A percentile compares a stretch with the other conserved stretches of the same genome.
Evolutionary conservation across 805 yeast species (phyloP).

Genomic region (Cyberlindnera maclurae): DNA sequence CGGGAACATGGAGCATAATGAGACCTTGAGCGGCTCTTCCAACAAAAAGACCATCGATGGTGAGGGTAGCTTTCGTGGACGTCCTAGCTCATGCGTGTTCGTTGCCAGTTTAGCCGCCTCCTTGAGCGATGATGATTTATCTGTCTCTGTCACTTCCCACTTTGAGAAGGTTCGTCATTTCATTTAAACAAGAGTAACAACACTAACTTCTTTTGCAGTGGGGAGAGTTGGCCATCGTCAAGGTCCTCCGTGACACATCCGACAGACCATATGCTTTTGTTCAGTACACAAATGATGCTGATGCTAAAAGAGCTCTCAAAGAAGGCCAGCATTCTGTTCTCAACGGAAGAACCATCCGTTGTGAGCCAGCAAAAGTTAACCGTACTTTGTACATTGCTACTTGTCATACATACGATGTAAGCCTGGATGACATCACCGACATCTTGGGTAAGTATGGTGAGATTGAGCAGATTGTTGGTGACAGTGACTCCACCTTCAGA

Average conservation of each 20-base stretch:
- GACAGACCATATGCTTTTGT: slow-evolving; percentile 92
- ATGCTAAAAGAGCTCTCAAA: slow-evolving; percentile 59
- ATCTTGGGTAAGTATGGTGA: slow-evolving; percentile 58
- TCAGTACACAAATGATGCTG: slow-evolving; percentile 66
- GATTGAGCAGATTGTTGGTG: slow-evolving; percentile 55
- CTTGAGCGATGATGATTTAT: slow-evolving; percentile 62
- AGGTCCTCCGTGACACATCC: slow-evolving; percentile 74
- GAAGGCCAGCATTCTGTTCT: slow-evolving; percentile 63
- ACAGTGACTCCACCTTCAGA: slow-evolving; percentile 26
- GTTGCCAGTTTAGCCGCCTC: slow-evolving; percentile 75
- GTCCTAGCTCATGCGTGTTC: slow-evolving; percentile 83
- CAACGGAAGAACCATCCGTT: slow-evolving; percentile 72
- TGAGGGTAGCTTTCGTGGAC: slow-evolving; percentile 33
- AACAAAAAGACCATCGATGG: slow-evolving; percentile 13
- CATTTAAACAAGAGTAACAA: background rate
- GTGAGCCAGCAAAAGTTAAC: slow-evolving; percentile 89
- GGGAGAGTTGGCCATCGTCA: slow-evolving; percentile 68
- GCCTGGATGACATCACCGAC: slow-evolving; percentile 29
- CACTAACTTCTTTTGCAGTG: slow-evolving; percentile 30
- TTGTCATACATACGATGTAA: slow-evolving; percentile 23
- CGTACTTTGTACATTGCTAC: slow-evolving; percentile 65
- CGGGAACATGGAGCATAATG: slow-evolving; percentile 8
- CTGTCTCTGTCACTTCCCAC: slow-evolving; percentile 59
- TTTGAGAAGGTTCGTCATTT: slow-evolving; percentile 37
- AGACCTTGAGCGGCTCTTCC: slow-evolving; percentile 7